phyloP scores from a whole-genome alignment of 2,329 filamentous ascomycete genomes.

The Penicillium sp. region DNA sequence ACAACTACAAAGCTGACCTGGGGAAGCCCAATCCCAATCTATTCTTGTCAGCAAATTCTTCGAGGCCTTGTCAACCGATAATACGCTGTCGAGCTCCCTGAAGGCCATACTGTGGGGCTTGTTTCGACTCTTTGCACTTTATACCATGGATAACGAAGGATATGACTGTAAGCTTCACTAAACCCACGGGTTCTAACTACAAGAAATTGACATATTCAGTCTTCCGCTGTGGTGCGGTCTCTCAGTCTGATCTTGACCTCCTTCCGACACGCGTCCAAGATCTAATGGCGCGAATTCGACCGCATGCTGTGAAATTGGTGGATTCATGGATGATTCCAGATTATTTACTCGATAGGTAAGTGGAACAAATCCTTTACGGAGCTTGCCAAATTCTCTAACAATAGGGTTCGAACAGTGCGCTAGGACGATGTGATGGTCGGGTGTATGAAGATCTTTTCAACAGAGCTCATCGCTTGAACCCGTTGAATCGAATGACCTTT shows the following conservation, averaged over 20 bases:
- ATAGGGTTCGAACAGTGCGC: slow-evolving; percentile 36
- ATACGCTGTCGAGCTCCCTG: slow-evolving; percentile 29
- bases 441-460: slow-evolving; percentile 57
- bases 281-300: slow-evolving; percentile 50
- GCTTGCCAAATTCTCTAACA: neutral
- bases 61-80: slow-evolving; percentile 33
- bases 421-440: slow-evolving; percentile 53
- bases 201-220: slow-evolving; percentile 31
- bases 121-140: slow-evolving; percentile 51
- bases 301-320: slow-evolving; percentile 53
- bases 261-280: slow-evolving; percentile 45
- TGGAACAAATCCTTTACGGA: neutral
- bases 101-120: slow-evolving; percentile 39
- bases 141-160: slow-evolving; percentile 47
- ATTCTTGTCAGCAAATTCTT: slow-evolving; percentile 51
- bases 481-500: slow-evolving; percentile 52
- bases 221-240: slow-evolving; percentile 44
- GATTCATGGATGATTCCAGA: slow-evolving; percentile 56
- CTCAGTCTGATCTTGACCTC: slow-evolving; percentile 41
- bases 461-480: slow-evolving; percentile 52
- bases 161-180: slow-evolving; percentile 21
- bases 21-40: slow-evolving; percentile 48
- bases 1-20: neutral
- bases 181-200: neutral
- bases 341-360: slow-evolving; percentile 48